Evolutionary conservation across 306 rosid genomes (phyloP).

Genomic region (Gastrolobium villosum): DNA sequence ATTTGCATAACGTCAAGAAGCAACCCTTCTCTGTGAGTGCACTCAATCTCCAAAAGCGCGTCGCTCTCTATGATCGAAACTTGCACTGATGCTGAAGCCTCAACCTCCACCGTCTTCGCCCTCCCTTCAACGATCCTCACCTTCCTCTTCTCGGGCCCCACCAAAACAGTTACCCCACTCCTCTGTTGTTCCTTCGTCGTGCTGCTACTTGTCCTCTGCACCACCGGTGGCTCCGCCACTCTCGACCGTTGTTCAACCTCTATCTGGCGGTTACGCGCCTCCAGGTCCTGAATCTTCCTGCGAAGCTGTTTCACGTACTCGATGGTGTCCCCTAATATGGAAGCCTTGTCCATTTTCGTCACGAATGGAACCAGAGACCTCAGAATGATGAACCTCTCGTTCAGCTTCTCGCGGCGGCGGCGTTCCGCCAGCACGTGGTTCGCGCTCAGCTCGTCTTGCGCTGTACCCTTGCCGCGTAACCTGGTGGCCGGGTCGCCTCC

Average conservation of each 20-base stretch:
- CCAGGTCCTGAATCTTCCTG: conserved; percentile 80
- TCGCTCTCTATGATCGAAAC: conserved; percentile 93
- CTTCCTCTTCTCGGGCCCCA: conserved; percentile 68
- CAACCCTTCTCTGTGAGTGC: conserved; percentile 78
- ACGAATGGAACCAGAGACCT: conserved; percentile 89
- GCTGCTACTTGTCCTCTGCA: conserved; percentile 49
- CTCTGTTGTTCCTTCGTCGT: conserved; percentile 40
- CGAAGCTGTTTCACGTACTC: conserved; percentile 85
- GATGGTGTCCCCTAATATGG: conserved; percentile 92
- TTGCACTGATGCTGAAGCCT: conserved; percentile 61
- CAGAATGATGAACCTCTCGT: conserved; percentile 82
- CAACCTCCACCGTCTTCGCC: conserved; percentile 53
- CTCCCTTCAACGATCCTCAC: conserved; percentile 77
- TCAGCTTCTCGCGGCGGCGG: conserved; percentile 83
- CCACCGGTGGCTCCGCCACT: conserved; percentile 41
- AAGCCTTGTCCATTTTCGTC: conserved; percentile 96
- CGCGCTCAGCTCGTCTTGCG: conserved; percentile 83
- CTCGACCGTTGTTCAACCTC: conserved; percentile 56
- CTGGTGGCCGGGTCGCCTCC: conserved; percentile 38
- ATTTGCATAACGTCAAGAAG: conserved; percentile 79
- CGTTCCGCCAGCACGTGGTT: conserved; percentile 92
- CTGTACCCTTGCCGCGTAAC: conserved; percentile 62
- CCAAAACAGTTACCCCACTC: conserved; percentile 45
- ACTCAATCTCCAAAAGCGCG: conserved; percentile 88
- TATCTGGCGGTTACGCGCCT: conserved; percentile 63